Base-by-base conservation (phyloP, 2,329 filamentous ascomycete genomes). In the Elsinoe necatrix region DNA sequence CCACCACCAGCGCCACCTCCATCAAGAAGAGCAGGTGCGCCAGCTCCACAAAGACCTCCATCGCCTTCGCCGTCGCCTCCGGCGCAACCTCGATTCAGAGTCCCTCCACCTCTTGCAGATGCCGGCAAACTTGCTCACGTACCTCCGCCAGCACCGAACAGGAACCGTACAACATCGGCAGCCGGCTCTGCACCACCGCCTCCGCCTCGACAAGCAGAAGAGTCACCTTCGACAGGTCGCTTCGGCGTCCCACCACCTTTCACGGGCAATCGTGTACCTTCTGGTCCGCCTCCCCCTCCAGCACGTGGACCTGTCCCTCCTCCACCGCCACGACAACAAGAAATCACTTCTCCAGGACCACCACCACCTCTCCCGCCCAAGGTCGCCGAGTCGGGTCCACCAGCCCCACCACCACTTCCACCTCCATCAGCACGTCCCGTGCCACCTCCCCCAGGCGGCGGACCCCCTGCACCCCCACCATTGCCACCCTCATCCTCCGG, bases 41-140 rank as follows among this genome's bases (percentile, higher is more conserved):
- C 69, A 9, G 75, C 77, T 54, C 69, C 69, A 25, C 68, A 75
- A 37, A 66, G 69, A 59, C 70, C 71, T 21, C 71, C 74, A 5
- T 75, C 75, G 25, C 65, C 84, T 71, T 86, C 76, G 75, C 80
- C 70, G 70, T 73, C 74, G 35, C 82, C 87, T n/a, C 80, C 85
- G 27, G 85, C 89, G 20, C 80, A 84, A 54, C 82, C 82, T 7
- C 80, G 79, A 64, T 97, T 95, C 74, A 80, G 84, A 62, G 92
- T 89, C 7, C 93, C 93, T 45, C 93, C 93, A 31, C 88, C 92
- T 1, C 73, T 97, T 59, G 83, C 89, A 56, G 91, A 95, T 69
- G 93, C 93, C 58, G 93, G 93, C 35, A 95, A 89, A 71, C 93
- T 83, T 67, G 89, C 86, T 2, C 78, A 84, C 60, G 73, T 76